Conservation (phyloP, 2,329 filamentous ascomycete species). For the Reticulascus tulasneorum region DNA sequence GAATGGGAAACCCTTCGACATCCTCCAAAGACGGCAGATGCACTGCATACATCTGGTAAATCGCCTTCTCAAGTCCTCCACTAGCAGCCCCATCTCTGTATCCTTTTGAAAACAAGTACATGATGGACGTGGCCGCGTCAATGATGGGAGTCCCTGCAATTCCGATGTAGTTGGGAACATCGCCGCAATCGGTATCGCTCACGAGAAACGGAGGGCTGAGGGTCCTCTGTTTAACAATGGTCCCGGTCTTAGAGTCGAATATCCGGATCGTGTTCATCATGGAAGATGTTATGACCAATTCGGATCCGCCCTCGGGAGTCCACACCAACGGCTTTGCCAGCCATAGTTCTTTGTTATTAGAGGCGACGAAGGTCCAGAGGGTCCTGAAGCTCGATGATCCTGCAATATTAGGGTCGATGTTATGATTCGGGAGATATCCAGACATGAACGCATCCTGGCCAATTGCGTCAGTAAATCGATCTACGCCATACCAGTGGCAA, state of each 20-base stretch:
- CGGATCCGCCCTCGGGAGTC: conserved; percentile 30
- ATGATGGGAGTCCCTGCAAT: conserved; percentile 33
- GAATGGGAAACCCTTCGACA: conserved; percentile 34
- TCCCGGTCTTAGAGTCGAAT: conserved; percentile 36
- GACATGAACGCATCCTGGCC: conserved; percentile 27
- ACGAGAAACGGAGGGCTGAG: conserved; percentile 35
- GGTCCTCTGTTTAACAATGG: conserved; percentile 29
- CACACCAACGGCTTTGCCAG: conserved; percentile 38
- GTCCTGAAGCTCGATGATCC: conserved; percentile 26
- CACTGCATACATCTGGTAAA: conserved; percentile 35
- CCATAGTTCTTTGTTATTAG: conserved; percentile 9
- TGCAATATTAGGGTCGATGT: conserved; percentile 33
- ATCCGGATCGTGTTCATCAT: conserved; percentile 34
- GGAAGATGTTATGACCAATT: conserved; percentile 34
- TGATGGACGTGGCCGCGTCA: conserved; percentile 27
- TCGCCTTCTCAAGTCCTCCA: conserved; percentile 28
- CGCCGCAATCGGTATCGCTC: conserved; percentile 33
- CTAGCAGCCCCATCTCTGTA: conserved; percentile 22
- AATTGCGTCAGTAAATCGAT: background rate
- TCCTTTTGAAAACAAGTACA: conserved; percentile 32
- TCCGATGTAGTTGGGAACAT: conserved; percentile 33
- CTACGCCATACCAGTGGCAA: background rate
- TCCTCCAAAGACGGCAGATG: conserved; percentile 33
- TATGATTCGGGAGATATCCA: conserved; percentile 35
- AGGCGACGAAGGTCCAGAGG: conserved; percentile 28